Evolutionary conservation across 176 grass and related monocot species (phyloP).

Genomic region (Musa itinerans): DNA sequence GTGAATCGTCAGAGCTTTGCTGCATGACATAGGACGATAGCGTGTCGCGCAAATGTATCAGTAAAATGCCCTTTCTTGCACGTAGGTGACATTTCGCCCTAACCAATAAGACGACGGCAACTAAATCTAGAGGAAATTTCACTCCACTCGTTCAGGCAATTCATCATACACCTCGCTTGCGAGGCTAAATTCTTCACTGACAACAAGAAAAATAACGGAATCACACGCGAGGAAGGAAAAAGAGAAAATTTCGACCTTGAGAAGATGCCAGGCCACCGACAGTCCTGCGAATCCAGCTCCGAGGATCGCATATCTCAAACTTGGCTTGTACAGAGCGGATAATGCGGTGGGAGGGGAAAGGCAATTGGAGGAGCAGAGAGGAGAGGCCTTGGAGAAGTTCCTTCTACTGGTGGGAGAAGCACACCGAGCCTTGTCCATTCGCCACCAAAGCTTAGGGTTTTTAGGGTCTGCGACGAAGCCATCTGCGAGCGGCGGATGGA

Average conservation of each 20-base stretch:
- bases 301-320: slow-evolving; percentile 62
- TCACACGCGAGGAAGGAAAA: neutral
- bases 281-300: slow-evolving; percentile 76
- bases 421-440: neutral
- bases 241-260: slow-evolving; percentile 38
- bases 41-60: neutral
- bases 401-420: neutral
- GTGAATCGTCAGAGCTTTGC: slow-evolving; percentile 48
- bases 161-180: neutral
- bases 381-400: neutral
- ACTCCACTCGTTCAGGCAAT: neutral
- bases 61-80: neutral
- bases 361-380: neutral
- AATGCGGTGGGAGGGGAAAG: neutral
- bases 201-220: neutral
- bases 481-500: neutral
- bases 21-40: slow-evolving; percentile 16
- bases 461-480: neutral
- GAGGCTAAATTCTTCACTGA: neutral
- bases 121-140: neutral
- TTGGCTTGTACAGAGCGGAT: neutral
- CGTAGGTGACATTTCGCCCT: neutral
- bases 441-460: neutral
- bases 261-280: slow-evolving; percentile 92
- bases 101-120: neutral